Base-by-base conservation (phyloP, 2,329 filamentous ascomycete genomes). In the Aspergillus fructus region DNA sequence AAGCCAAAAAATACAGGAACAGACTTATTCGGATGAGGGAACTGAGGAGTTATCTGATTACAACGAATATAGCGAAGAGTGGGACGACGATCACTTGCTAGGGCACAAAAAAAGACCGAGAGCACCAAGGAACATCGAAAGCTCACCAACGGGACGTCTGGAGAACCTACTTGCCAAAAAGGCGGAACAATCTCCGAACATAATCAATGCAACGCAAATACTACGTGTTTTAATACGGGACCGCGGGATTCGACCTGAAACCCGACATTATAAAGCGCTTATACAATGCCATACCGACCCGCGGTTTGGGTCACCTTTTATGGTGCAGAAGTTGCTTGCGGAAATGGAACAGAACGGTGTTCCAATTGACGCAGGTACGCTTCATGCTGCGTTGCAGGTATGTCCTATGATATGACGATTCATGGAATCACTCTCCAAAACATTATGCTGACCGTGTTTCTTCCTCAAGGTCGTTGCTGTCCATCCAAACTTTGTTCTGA, bases 401-500 rank as follows among this genome's bases (percentile, higher is more conserved):
- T 24, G 76, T 50, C 17, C 19, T 27, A 40, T 33, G 3, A 8
- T 11, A 30, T 30, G 27, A 11, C 24, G 34, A 48, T 48, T 40
- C 41, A 13, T 24, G 33, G 11, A 37, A 5, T 17, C 9, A 15
- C 19, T 23, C 39, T 27, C 23, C 39, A 41, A 56, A 42, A 42
- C 19, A 11, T 15, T 34, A 5, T 17, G 41, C 41, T 54, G 37
- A 54, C 34, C 15, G 23, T 19, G 45, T 47, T 49, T 41, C 27
- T 19, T 30, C 3, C 15, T 5, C 62, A 89, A 58, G 80, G 88
- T 84, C 5, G 79, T 97, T 23, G 85, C 90, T 0, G 84, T 94
- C 8, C 94, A 97, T 70, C 91, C 93, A 0, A 90, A 97, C 73
- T 93, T 96, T 65, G 64, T 91, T 5, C 77, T 94, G 23, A 86